phyloP scores from a whole-genome alignment of 768 basidiomycete genomes.

The Suillus subluteus region DNA sequence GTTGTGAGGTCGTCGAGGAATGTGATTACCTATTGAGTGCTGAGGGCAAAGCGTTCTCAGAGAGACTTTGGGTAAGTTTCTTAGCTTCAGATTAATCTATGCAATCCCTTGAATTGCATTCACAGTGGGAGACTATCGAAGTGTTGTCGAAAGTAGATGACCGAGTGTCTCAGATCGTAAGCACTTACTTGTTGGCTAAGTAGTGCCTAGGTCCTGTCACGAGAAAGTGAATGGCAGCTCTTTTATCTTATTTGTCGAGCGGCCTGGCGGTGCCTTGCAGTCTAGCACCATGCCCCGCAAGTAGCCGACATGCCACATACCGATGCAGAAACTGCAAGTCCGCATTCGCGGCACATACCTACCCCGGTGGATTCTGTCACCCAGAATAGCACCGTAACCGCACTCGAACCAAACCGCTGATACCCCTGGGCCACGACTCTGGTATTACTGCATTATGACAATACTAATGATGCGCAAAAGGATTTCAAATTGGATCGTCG shows the following conservation, averaged over 20 bases:
- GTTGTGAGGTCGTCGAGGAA: slow-evolving; percentile 31
- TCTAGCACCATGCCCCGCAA: not conserved
- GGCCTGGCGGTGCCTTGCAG: not conserved
- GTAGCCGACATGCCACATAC: not conserved
- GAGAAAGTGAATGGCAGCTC: not conserved
- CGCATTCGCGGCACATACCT: not conserved
- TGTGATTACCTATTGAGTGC: slow-evolving; percentile 32
- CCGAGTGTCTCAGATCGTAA: slow-evolving; percentile 24
- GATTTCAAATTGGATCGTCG: not conserved
- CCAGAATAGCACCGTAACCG: not conserved
- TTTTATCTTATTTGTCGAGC: not conserved
- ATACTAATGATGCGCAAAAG: not conserved
- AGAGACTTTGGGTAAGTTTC: slow-evolving; percentile 37
- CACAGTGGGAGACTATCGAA: slow-evolving; percentile 27
- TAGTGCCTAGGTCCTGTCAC: not conserved
- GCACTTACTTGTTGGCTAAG: not conserved
- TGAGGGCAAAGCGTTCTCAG: slow-evolving; percentile 31
- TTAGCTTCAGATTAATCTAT: not conserved
- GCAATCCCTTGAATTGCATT: not conserved
- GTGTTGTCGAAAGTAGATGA: slow-evolving; percentile 24
- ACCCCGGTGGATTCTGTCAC: not conserved
- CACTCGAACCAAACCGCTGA: not conserved
- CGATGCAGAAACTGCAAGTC: not conserved
- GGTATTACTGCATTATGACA: not conserved
- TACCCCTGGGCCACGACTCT: not conserved